phyloP scores from a whole-genome alignment of 169 alveolate species.

The Plasmodium gallinaceum region DNA sequence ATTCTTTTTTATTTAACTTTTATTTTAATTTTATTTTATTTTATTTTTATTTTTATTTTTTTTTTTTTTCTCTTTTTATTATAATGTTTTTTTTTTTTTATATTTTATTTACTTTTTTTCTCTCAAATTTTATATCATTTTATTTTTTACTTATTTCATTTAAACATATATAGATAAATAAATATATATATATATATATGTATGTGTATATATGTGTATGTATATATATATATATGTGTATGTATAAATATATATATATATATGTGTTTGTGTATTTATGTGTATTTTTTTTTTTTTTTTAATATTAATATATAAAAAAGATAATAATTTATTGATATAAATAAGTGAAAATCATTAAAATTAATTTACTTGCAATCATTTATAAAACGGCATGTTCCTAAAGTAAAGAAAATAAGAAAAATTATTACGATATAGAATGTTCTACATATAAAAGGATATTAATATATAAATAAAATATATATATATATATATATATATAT shows the following conservation, averaged over 20 bases:
- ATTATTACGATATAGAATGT: background rate
- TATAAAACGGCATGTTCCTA: slow-evolving; percentile 76
- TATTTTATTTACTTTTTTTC: background rate
- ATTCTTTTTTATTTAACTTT: background rate
- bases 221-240: slow-evolving; percentile 6
- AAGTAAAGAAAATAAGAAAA: slow-evolving; percentile 19
- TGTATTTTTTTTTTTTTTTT: background rate
- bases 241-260: background rate
- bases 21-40: background rate
- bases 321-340: background rate
- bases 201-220: slow-evolving; percentile 4
- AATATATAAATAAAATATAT: background rate
- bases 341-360: background rate
- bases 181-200: slow-evolving; percentile 7
- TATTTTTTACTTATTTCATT: background rate
- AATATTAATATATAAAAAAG: background rate
- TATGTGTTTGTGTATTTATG: slow-evolving; percentile 3
- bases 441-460: background rate
- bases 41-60: background rate
- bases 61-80: background rate
- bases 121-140: background rate
- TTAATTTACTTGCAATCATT: slow-evolving; percentile 76
- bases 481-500: slow-evolving; percentile 6
- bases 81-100: background rate
- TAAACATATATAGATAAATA: slow-evolving; percentile 6